Conservation (phyloP, 2,329 filamentous ascomycete genomes). For the Coleophoma cylindrospora region DNA sequence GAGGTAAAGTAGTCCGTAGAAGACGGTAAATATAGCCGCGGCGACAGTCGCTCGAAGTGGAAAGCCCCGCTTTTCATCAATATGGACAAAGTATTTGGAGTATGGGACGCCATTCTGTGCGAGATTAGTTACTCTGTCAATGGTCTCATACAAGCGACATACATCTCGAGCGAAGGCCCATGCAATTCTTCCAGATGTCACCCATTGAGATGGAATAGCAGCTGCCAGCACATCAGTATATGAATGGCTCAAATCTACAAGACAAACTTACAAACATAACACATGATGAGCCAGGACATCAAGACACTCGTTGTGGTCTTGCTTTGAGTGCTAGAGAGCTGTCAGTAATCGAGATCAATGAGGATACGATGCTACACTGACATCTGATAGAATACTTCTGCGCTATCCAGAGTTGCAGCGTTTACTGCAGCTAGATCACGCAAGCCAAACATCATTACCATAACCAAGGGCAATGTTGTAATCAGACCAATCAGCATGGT, state of each 20-base stretch:
- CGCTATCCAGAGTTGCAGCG: constrained; percentile 65
- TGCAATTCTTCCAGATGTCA: constrained; percentile 63
- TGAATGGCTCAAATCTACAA: too few species aligned
- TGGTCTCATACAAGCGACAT: constrained; percentile 58
- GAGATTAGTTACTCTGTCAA: constrained; percentile 30
- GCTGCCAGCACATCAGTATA: background rate
- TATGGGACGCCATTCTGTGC: constrained; percentile 37
- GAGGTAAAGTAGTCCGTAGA: constrained; percentile 73
- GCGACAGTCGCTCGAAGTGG: constrained; percentile 31
- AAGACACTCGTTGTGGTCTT: constrained; percentile 38
- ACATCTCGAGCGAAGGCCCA: constrained; percentile 71
- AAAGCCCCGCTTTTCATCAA: constrained; percentile 3
- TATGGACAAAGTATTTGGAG: constrained; percentile 45
- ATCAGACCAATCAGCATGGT: constrained; percentile 60
- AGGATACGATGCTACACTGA: background rate
- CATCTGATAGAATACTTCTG: constrained; percentile 62
- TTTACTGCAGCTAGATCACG: constrained; percentile 61
- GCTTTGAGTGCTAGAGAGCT: background rate
- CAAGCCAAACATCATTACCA: constrained; percentile 70
- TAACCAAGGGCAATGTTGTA: constrained; percentile 60
- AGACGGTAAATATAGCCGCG: constrained; percentile 42
- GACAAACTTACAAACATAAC: background rate
- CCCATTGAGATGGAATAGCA: background rate
- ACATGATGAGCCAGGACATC: background rate
- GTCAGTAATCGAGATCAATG: background rate